These are phyloP conservation scores for Escallonia rubra DNA, from an alignment of 129 eudicot genomes.

Conservation along the genomic window DNA sequence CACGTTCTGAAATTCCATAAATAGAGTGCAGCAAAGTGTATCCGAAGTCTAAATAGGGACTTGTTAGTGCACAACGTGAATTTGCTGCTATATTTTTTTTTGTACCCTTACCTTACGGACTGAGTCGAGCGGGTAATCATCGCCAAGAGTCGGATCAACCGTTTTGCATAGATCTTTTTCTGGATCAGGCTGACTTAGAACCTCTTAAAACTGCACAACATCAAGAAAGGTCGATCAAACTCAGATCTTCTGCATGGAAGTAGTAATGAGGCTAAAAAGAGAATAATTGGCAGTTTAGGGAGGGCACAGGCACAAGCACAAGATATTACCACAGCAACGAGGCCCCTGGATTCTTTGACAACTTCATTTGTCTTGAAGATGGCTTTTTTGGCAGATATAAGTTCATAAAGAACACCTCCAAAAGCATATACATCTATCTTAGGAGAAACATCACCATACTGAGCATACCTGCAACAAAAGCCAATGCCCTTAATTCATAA, in stretches of 20 bases:
- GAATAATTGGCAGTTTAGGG: neutral
- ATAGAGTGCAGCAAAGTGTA: no score
- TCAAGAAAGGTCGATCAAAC: neutral
- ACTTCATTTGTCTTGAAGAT: conserved; percentile 48
- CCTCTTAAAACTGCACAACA: conserved; percentile 70
- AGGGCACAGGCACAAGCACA: neutral
- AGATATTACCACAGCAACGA: conserved; percentile 67
- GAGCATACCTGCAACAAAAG: conserved; percentile 66
- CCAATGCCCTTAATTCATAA: neutral
- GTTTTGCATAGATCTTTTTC: conserved; percentile 40
- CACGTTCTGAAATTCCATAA: no score
- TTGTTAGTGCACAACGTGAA: neutral
- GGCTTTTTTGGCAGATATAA: conserved; percentile 85
- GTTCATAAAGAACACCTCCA: conserved; percentile 85
- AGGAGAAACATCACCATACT: conserved; percentile 79
- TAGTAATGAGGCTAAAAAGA: neutral
- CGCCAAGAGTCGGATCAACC: conserved; percentile 79
- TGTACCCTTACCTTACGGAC: conserved; percentile 50
- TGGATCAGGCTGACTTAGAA: conserved; percentile 44
- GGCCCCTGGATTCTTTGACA: conserved; percentile 50
- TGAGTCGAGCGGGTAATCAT: conserved; percentile 62
- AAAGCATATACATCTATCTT: conserved; percentile 92
- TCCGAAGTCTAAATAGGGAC: no score
- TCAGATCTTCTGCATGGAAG: neutral
- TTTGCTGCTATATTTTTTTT: neutral